Conservation (phyloP, 345 rosid species). For the Sisymbrium irio region DNA sequence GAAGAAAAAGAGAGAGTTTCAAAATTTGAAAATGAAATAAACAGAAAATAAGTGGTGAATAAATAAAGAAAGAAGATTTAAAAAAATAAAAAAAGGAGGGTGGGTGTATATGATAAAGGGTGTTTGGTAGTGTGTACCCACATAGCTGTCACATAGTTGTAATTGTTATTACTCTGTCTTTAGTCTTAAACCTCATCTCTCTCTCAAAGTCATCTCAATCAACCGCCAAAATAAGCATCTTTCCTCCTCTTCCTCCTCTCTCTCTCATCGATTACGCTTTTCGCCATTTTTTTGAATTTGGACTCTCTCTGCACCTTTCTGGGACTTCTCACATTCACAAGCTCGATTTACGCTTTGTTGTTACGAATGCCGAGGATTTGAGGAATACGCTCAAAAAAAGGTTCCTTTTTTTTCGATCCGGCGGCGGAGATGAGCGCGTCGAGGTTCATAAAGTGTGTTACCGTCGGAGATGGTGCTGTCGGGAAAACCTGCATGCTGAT, state of each 20-base stretch:
- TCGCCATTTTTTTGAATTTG: slow-evolving; percentile 7
- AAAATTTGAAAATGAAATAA: slow-evolving; percentile 4
- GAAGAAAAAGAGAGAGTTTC: background rate
- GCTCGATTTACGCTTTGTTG: background rate
- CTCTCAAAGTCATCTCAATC: slow-evolving; percentile 23
- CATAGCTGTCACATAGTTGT: slow-evolving; percentile 34
- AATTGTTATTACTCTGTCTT: background rate
- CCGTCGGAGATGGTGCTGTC: slow-evolving; percentile 94
- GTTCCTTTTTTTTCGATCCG: background rate
- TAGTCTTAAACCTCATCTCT: background rate
- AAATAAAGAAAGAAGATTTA: slow-evolving; percentile 5
- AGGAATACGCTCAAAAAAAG: background rate
- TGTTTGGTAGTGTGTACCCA: background rate
- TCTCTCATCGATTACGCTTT: background rate
- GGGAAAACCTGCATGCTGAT: slow-evolving; percentile 93
- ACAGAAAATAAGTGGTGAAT: slow-evolving; percentile 1
- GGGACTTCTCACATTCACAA: slow-evolving; percentile 13
- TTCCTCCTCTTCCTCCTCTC: background rate
- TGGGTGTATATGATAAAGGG: slow-evolving; percentile 32
- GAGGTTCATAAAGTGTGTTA: slow-evolving; percentile 85
- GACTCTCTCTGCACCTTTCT: slow-evolving; percentile 13
- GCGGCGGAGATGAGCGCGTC: slow-evolving; percentile 42
- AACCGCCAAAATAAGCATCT: slow-evolving; percentile 28
- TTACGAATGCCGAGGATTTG: slow-evolving; percentile 7
- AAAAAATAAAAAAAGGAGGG: background rate